Percentiles rank a stretch among this genome's conserved stretches.
Conservation (phyloP, 164 flowering plant species). For the Magnolia sinica region DNA sequence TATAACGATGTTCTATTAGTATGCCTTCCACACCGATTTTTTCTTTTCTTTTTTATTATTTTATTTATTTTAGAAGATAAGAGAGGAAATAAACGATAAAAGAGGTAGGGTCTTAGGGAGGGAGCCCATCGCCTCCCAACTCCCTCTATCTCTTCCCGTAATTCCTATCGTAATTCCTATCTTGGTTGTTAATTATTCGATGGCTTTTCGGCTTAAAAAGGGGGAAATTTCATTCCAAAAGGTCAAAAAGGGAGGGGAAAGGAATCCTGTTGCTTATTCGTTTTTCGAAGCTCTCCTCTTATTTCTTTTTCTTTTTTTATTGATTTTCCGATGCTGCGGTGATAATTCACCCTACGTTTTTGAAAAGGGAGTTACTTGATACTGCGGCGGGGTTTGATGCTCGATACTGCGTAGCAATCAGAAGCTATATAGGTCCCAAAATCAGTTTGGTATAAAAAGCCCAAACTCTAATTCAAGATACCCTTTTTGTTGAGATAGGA, state of each 20-base stretch:
- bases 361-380: no score
- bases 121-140: background rate
- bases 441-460: no score
- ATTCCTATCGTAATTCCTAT: constrained; percentile 4
- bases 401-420: no score
- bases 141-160: background rate
- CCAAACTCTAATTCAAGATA: no score
- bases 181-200: background rate
- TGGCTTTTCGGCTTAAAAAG: background rate
- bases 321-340: no score
- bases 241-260: background rate
- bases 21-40: background rate
- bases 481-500: no score
- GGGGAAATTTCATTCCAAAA: background rate
- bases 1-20: background rate
- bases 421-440: no score
- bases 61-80: background rate
- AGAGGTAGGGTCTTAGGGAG: background rate
- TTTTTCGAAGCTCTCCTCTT: background rate
- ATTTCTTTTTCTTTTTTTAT: background rate
- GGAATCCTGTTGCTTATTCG: background rate
- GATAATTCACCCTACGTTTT: no score
- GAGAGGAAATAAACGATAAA: background rate
- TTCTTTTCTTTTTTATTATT: background rate
- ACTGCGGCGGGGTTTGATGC: no score